Evolutionary conservation across 2,329 filamentous ascomycete genomes (phyloP), one percentile per base, ranked within the genome.

Genomic region (Alternaria sp.): DNA sequence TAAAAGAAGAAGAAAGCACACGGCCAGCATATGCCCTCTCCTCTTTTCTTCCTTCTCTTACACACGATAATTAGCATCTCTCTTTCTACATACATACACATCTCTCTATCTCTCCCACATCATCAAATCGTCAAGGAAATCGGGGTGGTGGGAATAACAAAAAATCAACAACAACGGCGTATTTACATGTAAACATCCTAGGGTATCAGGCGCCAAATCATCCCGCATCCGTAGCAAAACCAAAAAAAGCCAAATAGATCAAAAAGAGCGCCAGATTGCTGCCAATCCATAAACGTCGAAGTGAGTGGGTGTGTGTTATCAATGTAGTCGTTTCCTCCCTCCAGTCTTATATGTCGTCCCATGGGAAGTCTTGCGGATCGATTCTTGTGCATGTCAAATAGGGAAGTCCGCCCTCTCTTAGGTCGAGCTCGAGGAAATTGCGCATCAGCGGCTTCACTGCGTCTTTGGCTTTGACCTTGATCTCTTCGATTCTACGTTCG

Each of bases 381-480:
- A 91, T 82, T 66, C 83, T 84, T 60, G 87, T 89, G 77, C 89
- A 91, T 11, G 88, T 90, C 76, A 91, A 74, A 81, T 91, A 91
- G 2, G 85, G 85, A 61, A 90, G 70, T 17, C 80, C 77, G 4
- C 79, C 82, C n/a, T 78, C 80, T 54, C 86, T 84, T 57, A 93
- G 79, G 77, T 97, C 93, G 51, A 97, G 85, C 80, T 97, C 92
- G 12, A 97, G 85, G 56, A 90, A 91, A 75, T 92, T 96, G 55
- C 91, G 87, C 90, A 96, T 96, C 12, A 97, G 83, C 5, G 94
- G 94, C 62, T 90, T 89, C 8, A 97, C 94, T 15, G 91, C 85
- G 73, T 97, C 93, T 57, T 91, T 85, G 7, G 94, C 95, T 75
- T 95, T 86, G 59, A 87, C 86, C 82, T 97, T 97, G 58, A 97